These are phyloP conservation scores for Prunus mira DNA, from an alignment of 306 rosid species.

Conservation along the genomic window DNA sequence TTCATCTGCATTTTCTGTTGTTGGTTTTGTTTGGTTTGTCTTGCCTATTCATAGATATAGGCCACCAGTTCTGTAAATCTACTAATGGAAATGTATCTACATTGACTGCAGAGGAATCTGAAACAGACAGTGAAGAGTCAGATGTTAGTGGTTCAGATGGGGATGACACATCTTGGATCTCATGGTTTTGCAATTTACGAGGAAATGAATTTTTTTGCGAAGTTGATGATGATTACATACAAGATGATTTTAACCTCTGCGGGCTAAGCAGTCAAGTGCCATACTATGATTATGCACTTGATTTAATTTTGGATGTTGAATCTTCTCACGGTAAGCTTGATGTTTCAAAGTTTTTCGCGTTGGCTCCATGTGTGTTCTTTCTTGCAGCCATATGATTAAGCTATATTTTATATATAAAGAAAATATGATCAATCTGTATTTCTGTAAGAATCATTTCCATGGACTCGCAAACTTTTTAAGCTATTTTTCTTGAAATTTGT, in stretches of 20 bases:
- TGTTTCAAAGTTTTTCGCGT: not conserved
- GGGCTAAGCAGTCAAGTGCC: constrained; percentile 86
- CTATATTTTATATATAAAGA: no score
- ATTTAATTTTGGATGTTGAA: constrained; percentile 76
- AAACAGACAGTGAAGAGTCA: constrained; percentile 71
- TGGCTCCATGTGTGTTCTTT: not conserved
- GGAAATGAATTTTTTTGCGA: constrained; percentile 84
- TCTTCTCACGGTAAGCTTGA: constrained; percentile 62
- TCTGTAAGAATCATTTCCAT: not conserved
- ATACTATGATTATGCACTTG: constrained; percentile 83
- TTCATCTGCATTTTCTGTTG: not conserved
- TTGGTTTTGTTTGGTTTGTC: not conserved
- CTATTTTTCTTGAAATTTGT: not conserved
- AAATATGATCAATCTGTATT: not conserved
- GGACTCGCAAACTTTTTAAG: not conserved
- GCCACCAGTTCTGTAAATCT: not conserved
- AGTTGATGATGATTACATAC: constrained; percentile 79
- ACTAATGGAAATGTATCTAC: constrained; percentile 28
- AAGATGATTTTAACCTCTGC: constrained; percentile 87
- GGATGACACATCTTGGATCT: constrained; percentile 78
- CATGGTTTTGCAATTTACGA: constrained; percentile 87
- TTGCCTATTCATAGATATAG: not conserved
- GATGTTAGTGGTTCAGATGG: constrained; percentile 86
- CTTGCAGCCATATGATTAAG: not conserved
- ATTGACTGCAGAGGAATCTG: constrained; percentile 63